Base-by-base conservation (phyloP, 257 asterid genomes). In the Dorcoceras hygrometricum region DNA sequence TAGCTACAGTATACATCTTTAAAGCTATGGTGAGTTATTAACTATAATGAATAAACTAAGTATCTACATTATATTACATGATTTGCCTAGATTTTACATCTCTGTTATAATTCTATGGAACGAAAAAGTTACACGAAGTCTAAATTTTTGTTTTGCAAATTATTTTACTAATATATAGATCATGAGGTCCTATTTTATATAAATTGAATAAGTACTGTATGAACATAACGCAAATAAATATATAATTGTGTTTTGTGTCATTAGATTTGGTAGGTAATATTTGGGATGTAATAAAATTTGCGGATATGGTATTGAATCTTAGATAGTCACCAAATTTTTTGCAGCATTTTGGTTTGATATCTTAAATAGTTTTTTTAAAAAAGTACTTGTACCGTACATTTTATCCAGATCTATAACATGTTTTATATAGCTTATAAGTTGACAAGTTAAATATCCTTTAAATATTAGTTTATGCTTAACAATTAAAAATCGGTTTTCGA, bases 1-100 rank as follows among this genome's bases (percentile, higher is more conserved):
- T 27, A 82, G 90, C 73, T 90, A n/a, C 97, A 1, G 97, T n/a
- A 86, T 69, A 88, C 81, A 0, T 86, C 86, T 61, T 95, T 90
- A 62, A 86, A 83, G 76, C 78, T 90, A 64, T 95, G 95, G 97
- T 90, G 65, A 81, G 97, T 67, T 48, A 3, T 11, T 58, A 27
- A 25, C 60, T 18, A 2, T 39, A 22, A 58, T 20, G 2, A 18
- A 4, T 32, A 23, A 12, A 46, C 12, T 5, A 1, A 0, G 6
- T 8, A 26, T 2, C 9, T 63, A 6, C 16, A 23, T 20, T 31
- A 19, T 2, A 36, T 5, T 39, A 12, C 4, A 11, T 39, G 4
- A 11, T 39, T 39, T 39, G 4, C 5, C 50, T 12, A 0, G 18
- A 0, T 11, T 39, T 39, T 39, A 39, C 8, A 11, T 11, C 5